phyloP scores from a whole-genome alignment of 805 yeast species.

The Saccharomycopsis guyanensis region DNA sequence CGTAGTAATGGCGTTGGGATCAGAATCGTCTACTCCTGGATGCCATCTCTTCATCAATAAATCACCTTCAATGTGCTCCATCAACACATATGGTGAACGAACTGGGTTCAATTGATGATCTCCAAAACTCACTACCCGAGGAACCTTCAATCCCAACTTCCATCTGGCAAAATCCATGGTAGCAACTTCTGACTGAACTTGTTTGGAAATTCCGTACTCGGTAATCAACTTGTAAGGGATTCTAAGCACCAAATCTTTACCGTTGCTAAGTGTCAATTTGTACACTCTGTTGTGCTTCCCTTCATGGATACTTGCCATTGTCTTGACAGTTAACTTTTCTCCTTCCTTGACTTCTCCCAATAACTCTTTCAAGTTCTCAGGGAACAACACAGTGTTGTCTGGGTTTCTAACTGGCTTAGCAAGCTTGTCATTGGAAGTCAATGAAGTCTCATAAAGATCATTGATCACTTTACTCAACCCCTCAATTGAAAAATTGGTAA shows the following conservation, averaged over 20 bases:
- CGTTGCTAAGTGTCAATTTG: conserved; percentile 56
- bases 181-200: conserved; percentile 85
- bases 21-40: conserved; percentile 60
- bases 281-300: conserved; percentile 92
- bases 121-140: conserved; percentile 64
- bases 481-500: conserved; percentile 72
- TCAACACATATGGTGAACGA: conserved; percentile 66
- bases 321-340: conserved; percentile 41
- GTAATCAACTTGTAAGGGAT: conserved; percentile 77
- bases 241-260: conserved; percentile 62
- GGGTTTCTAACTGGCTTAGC: conserved; percentile 32
- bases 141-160: conserved; percentile 63
- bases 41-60: conserved; percentile 87
- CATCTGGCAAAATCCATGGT: conserved; percentile 73
- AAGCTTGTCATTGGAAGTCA: conserved; percentile 23
- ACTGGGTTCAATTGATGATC: conserved; percentile 53
- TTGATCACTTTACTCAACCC: conserved; percentile 57
- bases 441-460: conserved; percentile 30
- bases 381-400: conserved; percentile 36
- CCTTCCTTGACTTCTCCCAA: conserved; percentile 37
- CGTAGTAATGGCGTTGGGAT: conserved; percentile 36
- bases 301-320: conserved; percentile 80
- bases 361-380: conserved; percentile 40
- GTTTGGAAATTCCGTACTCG: conserved; percentile 53
- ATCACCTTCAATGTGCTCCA: conserved; percentile 75